Conservation (phyloP, 2,329 filamentous ascomycete genomes). For the Apiospora marii region DNA sequence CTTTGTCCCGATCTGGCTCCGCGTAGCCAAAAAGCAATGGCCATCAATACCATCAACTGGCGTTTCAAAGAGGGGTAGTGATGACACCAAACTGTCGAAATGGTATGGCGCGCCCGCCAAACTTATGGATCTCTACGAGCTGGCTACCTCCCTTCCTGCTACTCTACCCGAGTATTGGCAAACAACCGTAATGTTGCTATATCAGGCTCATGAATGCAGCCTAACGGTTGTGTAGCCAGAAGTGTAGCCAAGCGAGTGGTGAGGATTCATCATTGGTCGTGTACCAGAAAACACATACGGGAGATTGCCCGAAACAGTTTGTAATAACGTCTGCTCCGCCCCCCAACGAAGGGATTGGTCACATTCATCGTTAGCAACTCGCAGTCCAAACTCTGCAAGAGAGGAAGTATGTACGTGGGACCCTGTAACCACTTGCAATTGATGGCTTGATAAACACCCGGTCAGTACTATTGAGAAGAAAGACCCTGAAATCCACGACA, state of each 20-base stretch:
- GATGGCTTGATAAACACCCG: constrained; percentile 18
- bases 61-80: background rate
- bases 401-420: background rate
- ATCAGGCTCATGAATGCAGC: constrained; percentile 14
- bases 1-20: background rate
- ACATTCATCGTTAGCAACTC: background rate
- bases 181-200: constrained; percentile 16
- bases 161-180: background rate
- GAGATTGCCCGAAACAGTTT: constrained; percentile 19
- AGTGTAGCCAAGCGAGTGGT: constrained; percentile 21
- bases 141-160: background rate
- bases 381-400: background rate
- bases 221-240: constrained; percentile 18
- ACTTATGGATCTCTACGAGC: background rate
- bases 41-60: background rate
- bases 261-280: constrained; percentile 14
- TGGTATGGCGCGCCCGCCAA: background rate
- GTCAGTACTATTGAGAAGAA: constrained; percentile 7
- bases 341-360: constrained; percentile 9
- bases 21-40: background rate
- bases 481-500: constrained; percentile 16
- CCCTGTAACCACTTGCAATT: constrained; percentile 7
- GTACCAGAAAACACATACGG: constrained; percentile 10
- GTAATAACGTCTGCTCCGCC: constrained; percentile 17
- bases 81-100: background rate